Percentiles rank a stretch among this genome's conserved stretches.
These are phyloP conservation scores for Ephemerocybe angulata DNA, from an alignment of 768 basidiomycete genomes.

Conservation along the genomic window DNA sequence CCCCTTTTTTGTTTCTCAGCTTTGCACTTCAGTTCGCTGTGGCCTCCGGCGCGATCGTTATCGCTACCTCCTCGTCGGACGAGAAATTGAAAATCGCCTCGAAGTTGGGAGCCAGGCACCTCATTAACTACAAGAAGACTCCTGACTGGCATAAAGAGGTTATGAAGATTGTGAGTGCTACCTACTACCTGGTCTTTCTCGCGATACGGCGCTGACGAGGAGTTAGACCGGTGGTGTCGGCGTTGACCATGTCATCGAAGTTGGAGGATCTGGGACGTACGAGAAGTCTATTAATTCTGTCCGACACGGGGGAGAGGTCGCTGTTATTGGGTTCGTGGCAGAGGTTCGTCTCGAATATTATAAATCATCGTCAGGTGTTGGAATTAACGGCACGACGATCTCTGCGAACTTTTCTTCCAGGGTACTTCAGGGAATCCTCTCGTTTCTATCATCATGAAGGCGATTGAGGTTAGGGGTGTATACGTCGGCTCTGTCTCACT, in stretches of 20 bases:
- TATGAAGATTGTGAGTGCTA: conserved; percentile 34
- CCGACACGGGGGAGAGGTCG: conserved; percentile 40
- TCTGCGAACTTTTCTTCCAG: background rate
- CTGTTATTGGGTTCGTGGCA: conserved; percentile 51
- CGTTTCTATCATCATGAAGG: conserved; percentile 32
- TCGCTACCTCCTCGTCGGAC: conserved; percentile 65
- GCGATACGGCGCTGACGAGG: background rate
- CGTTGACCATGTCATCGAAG: conserved; percentile 9
- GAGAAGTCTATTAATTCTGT: conserved; percentile 37
- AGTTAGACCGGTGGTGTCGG: background rate
- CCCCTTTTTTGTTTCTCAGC: conserved; percentile 21
- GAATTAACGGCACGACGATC: too few relatives aligned
- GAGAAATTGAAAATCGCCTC: conserved; percentile 52
- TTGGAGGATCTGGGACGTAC: conserved; percentile 54
- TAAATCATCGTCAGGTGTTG: background rate
- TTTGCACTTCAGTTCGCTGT: conserved; percentile 61
- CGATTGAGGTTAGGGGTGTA: conserved; percentile 46
- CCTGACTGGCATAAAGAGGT: conserved; percentile 59
- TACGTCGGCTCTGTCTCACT: conserved; percentile 51
- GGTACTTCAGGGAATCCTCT: conserved; percentile 24
- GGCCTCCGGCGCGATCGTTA: conserved; percentile 59
- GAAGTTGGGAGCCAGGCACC: conserved; percentile 48
- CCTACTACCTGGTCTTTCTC: background rate
- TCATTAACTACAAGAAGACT: conserved; percentile 60
- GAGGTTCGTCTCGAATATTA: conserved; percentile 23